These are phyloP conservation scores for Clarireedia paspali DNA, from an alignment of 2,329 filamentous ascomycete genomes.

Conservation along the genomic window DNA sequence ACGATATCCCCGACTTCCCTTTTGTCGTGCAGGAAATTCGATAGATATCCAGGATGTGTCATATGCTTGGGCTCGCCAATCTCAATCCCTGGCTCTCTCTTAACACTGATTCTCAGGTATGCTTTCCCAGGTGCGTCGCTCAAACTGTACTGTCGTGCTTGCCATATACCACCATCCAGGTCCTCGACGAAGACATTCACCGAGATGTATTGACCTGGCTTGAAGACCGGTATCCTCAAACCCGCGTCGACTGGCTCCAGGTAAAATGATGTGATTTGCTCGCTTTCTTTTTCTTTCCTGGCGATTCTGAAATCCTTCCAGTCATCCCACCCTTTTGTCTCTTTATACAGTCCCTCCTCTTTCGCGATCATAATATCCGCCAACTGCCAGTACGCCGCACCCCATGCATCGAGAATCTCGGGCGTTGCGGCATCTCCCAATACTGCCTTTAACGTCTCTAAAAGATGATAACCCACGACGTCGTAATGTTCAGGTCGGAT, in stretches of 20 bases:
- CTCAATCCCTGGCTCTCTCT: slow-evolving; percentile 42
- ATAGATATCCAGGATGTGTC: not conserved
- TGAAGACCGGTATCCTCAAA: slow-evolving; percentile 47
- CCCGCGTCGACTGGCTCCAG: slow-evolving; percentile 55
- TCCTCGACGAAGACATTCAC: slow-evolving; percentile 54
- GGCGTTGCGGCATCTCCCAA: slow-evolving; percentile 60
- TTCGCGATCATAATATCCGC: slow-evolving; percentile 62
- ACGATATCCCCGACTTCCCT: slow-evolving; percentile 43
- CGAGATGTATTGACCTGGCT: slow-evolving; percentile 68
- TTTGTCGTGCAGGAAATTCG: slow-evolving; percentile 41
- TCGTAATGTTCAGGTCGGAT: slow-evolving; percentile 62
- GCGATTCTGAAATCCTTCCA: slow-evolving; percentile 49
- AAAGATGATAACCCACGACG: slow-evolving; percentile 60
- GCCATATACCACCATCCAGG: slow-evolving; percentile 46
- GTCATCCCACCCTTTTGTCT: slow-evolving; percentile 35
- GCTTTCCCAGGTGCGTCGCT: slow-evolving; percentile 47
- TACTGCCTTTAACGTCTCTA: slow-evolving; percentile 59
- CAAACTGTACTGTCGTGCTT: slow-evolving; percentile 70
- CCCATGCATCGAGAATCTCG: slow-evolving; percentile 64
- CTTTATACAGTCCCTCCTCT: slow-evolving; percentile 55
- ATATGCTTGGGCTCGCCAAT: not conserved
- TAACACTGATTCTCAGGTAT: slow-evolving; percentile 68
- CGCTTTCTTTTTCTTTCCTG: slow-evolving; percentile 53
- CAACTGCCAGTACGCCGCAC: slow-evolving; percentile 61
- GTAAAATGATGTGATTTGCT: slow-evolving; percentile 62